phyloP scores from a whole-genome alignment of 129 eudicot genomes.

The Saposhnikovia divaricata region DNA sequence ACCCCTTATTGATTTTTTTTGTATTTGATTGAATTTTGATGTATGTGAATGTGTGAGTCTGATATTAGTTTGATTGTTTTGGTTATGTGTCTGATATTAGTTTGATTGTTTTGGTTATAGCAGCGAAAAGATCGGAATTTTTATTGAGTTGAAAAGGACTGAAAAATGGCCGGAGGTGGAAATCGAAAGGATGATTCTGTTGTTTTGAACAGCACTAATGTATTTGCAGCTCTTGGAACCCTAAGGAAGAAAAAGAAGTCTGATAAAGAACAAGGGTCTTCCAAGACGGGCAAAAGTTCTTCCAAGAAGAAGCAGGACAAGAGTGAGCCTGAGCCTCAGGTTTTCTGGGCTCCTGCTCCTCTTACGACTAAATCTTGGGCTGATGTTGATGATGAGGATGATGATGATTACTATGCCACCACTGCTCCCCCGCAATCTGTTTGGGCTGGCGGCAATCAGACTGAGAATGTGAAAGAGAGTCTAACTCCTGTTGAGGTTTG shows the following conservation, averaged over 20 bases:
- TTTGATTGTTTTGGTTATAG: no score
- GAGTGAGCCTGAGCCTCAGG: constrained; percentile 45
- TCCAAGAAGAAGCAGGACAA: constrained; percentile 41
- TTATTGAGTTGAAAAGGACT: constrained; percentile 13
- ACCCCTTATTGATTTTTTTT: not conserved
- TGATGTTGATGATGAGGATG: constrained; percentile 94
- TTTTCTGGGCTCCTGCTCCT: constrained; percentile 75
- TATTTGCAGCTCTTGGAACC: constrained; percentile 74
- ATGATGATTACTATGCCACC: constrained; percentile 78
- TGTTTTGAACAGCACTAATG: constrained; percentile 62
- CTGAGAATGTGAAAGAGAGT: constrained; percentile 36
- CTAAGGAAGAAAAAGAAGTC: constrained; percentile 80
- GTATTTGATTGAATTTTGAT: constrained; percentile 14
- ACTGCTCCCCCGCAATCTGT: constrained; percentile 57
- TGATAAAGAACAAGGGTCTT: constrained; percentile 43
- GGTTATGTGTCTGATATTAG: no score
- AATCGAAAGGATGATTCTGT: constrained; percentile 57
- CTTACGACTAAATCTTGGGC: constrained; percentile 76
- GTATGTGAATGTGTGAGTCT: not conserved
- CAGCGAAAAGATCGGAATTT: not conserved
- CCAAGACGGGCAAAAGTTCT: constrained; percentile 25
- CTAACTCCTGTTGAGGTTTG: constrained; percentile 33
- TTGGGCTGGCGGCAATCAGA: constrained; percentile 49
- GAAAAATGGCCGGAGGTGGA: constrained; percentile 79
- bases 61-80: no score